A percentile compares a stretch with the other conserved stretches of the same genome.
Conservation (phyloP, 352 stramenopile genomes). For the Peronospora belbahrii region DNA sequence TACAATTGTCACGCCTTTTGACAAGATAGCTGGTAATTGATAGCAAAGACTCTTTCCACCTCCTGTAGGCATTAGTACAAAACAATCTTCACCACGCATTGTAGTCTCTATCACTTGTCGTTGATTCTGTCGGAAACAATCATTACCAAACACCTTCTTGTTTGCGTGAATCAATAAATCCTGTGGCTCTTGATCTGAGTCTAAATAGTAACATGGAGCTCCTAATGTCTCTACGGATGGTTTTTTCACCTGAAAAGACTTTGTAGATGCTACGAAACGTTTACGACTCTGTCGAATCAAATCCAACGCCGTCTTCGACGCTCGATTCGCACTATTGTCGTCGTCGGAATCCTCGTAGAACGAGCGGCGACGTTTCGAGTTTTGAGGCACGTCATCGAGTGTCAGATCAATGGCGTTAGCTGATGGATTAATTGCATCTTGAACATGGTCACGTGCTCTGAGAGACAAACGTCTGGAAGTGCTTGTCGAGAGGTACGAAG, state of each 20-base stretch:
- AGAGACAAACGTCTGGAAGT: constrained; percentile 39
- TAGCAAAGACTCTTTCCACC: constrained; percentile 91
- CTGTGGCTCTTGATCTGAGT: not conserved
- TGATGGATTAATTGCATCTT: not conserved
- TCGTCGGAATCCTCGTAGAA: constrained; percentile 63
- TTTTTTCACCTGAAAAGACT: constrained; percentile 9
- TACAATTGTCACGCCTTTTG: constrained; percentile 85
- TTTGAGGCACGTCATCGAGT: constrained; percentile 4
- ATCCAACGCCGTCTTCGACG: constrained; percentile 48
- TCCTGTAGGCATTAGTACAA: constrained; percentile 93
- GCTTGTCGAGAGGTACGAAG: constrained; percentile 39
- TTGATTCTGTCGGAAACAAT: constrained; percentile 88
- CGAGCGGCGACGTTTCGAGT: constrained; percentile 8
- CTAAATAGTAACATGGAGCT: not conserved
- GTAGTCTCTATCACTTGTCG: constrained; percentile 88
- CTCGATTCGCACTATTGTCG: constrained; percentile 32
- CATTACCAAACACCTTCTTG: constrained; percentile 58
- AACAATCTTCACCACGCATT: constrained; percentile 84
- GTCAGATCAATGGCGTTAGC: constrained; percentile 44
- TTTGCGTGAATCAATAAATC: constrained; percentile 55
- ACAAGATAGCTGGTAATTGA: constrained; percentile 69
- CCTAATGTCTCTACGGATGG: constrained; percentile 2
- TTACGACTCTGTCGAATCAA: constrained; percentile 29
- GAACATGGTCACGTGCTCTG: constrained; percentile 1
- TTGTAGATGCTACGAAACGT: not conserved